phyloP scores from a whole-genome alignment of 2,329 filamentous ascomycete species.

The Fonsecaea multimorphosa region DNA sequence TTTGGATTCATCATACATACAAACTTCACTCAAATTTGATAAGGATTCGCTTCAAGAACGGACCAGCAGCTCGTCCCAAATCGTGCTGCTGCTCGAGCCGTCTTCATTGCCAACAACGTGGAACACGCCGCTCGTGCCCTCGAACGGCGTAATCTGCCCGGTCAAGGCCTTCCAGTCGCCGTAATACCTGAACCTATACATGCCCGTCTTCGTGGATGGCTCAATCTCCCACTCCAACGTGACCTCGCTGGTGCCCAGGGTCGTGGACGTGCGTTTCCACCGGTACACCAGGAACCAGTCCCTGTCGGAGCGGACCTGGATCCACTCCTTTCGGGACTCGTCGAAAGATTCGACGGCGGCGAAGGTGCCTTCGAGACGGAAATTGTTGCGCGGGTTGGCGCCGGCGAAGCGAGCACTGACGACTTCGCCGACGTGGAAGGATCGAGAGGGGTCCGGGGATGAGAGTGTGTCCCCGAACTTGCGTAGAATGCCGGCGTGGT shows the following conservation, averaged over 20 bases:
- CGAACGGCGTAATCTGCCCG: constrained; percentile 69
- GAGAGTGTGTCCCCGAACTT: constrained; percentile 71
- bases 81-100: not conserved
- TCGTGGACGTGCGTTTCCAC: constrained; percentile 74
- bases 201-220: constrained; percentile 58
- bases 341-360: constrained; percentile 73
- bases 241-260: constrained; percentile 78
- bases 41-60: too few relatives aligned
- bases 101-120: constrained; percentile 41
- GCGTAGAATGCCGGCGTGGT: constrained; percentile 69
- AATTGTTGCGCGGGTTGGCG: constrained; percentile 88
- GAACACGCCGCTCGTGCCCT: constrained; percentile 65
- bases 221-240: constrained; percentile 81
- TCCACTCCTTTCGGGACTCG: constrained; percentile 62
- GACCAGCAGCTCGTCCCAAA: constrained; percentile 31
- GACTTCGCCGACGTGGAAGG: constrained; percentile 65
- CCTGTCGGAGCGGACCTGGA: constrained; percentile 69
- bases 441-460: constrained; percentile 58
- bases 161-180: constrained; percentile 76
- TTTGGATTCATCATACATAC: not conserved
- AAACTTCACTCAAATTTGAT: too few relatives aligned
- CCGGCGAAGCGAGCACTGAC: constrained; percentile 77
- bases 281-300: constrained; percentile 85
- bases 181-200: constrained; percentile 81
- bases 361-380: constrained; percentile 78